Percentiles rank a stretch among this genome's conserved stretches.
Conservation (phyloP, 2,329 filamentous ascomycete species). For the Aspergillus vadensis region DNA sequence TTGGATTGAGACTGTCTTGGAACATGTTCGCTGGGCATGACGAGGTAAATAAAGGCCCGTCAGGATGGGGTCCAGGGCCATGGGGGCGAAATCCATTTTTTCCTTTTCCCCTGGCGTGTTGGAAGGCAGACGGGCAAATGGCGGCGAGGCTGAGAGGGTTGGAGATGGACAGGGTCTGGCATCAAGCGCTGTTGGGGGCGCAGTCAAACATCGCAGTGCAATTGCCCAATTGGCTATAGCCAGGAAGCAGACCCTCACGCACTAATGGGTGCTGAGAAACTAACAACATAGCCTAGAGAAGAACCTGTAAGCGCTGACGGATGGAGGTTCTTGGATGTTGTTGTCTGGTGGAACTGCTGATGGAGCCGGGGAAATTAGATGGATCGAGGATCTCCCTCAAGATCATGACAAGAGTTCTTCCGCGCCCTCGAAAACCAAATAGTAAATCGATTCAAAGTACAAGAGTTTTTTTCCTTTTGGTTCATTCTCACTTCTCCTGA, state of each 20-base stretch:
- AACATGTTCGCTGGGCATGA: not conserved
- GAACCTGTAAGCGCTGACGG: too few species aligned
- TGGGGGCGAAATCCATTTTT: not conserved
- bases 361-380: too few species aligned
- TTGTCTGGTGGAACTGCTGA: too few species aligned
- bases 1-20: not conserved
- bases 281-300: too few species aligned
- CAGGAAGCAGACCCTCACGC: not conserved
- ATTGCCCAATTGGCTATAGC: not conserved
- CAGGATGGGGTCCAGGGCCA: not conserved
- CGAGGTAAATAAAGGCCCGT: not conserved
- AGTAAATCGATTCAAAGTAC: not conserved
- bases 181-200: too few species aligned
- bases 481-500: not conserved
- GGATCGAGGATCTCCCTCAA: too few species aligned
- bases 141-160: not conserved
- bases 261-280: too few species aligned
- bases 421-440: too few species aligned
- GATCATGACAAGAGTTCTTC: too few species aligned
- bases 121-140: not conserved
- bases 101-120: too few species aligned
- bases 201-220: not conserved
- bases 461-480: not conserved
- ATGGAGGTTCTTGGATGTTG: too few species aligned
- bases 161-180: not conserved